phyloP scores from a whole-genome alignment of 306 rosid species.

The Senna siamea region DNA sequence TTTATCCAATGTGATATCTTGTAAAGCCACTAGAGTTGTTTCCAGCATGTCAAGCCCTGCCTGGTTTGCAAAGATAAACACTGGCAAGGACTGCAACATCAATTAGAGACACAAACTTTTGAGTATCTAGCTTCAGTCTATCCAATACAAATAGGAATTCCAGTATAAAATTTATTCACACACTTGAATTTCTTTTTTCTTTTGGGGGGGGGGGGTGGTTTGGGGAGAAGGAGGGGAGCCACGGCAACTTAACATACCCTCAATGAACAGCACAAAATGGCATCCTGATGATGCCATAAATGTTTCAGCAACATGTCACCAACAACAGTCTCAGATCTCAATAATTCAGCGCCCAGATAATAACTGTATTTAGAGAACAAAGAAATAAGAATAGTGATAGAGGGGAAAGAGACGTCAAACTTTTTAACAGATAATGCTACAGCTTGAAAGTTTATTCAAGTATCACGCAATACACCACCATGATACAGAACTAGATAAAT shows the following conservation, averaged over 20 bases:
- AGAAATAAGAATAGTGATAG: neutral
- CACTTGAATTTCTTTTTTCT: too few relatives aligned
- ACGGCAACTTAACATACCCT: constrained; percentile 48
- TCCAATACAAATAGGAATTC: neutral
- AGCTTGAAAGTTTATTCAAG: neutral
- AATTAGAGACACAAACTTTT: neutral
- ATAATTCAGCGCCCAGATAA: constrained; percentile 68
- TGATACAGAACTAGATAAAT: neutral
- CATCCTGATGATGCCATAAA: constrained; percentile 91
- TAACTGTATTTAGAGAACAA: constrained; percentile 50
- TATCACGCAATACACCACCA: neutral
- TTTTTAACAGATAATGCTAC: neutral
- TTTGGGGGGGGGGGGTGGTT: too few relatives aligned
- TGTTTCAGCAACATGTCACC: constrained; percentile 71
- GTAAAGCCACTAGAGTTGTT: constrained; percentile 87
- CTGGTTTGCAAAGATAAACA: constrained; percentile 91
- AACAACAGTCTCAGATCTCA: constrained; percentile 64
- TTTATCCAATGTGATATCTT: constrained; percentile 92
- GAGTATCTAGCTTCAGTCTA: neutral
- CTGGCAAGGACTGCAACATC: constrained; percentile 67
- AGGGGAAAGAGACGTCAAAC: neutral
- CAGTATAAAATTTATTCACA: neutral
- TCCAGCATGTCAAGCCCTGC: constrained; percentile 98
- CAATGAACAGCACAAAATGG: constrained; percentile 87
- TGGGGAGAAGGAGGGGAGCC: neutral